These are phyloP conservation scores for Cutaneotrichosporon mucoides DNA, from an alignment of 1,284 basidiomycete genomes.

Conservation along the genomic window DNA sequence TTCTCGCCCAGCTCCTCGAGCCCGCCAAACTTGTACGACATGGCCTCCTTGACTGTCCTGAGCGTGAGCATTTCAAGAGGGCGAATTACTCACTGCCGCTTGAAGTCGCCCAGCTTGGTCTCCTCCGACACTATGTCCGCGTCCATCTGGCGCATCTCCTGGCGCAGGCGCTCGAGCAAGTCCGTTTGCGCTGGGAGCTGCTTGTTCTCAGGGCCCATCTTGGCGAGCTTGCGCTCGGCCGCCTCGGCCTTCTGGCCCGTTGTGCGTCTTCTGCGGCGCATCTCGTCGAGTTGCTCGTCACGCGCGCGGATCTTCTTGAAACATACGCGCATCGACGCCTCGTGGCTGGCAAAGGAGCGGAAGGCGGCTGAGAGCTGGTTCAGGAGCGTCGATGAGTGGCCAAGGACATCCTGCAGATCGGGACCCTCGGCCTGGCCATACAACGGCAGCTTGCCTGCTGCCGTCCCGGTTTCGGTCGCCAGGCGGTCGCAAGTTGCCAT, in stretches of 20 bases:
- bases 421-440: constrained; percentile 86
- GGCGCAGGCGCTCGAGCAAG: constrained; percentile 64
- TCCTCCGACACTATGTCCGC: constrained; percentile 81
- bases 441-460: constrained; percentile 66
- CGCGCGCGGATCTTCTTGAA: constrained; percentile 63
- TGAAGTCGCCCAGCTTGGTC: constrained; percentile 76
- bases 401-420: constrained; percentile 72
- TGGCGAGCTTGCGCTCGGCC: constrained; percentile 84
- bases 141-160: constrained; percentile 74
- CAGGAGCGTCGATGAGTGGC: constrained; percentile 67
- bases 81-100: constrained; percentile 54
- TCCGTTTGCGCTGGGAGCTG: constrained; percentile 73
- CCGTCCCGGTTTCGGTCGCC: constrained; percentile 65
- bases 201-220: constrained; percentile 90
- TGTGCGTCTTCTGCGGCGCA: constrained; percentile 65
- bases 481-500: constrained; percentile 60
- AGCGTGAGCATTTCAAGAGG: background rate
- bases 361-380: constrained; percentile 67
- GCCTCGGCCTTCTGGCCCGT: constrained; percentile 70
- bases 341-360: constrained; percentile 67
- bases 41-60: constrained; percentile 57
- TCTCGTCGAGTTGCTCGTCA: constrained; percentile 76
- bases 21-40: constrained; percentile 84
- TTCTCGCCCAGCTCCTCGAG: constrained; percentile 82
- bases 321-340: constrained; percentile 63